phyloP scores from a whole-genome alignment of 2,329 filamentous ascomycete species.

The Shiraia bambusicola region DNA sequence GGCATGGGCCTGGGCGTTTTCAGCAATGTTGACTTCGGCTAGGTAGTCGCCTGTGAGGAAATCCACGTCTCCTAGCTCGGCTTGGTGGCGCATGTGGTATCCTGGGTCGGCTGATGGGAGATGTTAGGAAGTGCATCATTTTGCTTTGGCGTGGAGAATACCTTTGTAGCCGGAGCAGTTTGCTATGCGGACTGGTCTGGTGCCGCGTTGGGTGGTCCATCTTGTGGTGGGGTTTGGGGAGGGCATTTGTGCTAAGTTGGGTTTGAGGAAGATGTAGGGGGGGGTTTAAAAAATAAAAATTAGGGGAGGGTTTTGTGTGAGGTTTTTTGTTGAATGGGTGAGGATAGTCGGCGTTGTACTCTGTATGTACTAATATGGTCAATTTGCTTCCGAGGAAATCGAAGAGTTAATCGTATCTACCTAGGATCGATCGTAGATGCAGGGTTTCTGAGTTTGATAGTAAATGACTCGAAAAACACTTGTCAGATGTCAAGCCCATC shows the following conservation, averaged over 20 bases:
- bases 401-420: too few species aligned
- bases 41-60: constrained; percentile 48
- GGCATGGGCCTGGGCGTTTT: constrained; percentile 47
- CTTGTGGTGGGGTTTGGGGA: constrained; percentile 20
- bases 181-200: constrained; percentile 40
- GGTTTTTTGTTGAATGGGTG: too few species aligned
- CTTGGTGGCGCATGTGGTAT: constrained; percentile 41
- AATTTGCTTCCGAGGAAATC: too few species aligned
- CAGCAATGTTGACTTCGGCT: constrained; percentile 50
- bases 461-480: too few species aligned
- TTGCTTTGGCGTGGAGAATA: background rate
- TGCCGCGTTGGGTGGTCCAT: constrained; percentile 32
- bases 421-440: too few species aligned
- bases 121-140: background rate
- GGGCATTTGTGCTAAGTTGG: constrained; percentile 19
- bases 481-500: too few species aligned
- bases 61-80: constrained; percentile 41
- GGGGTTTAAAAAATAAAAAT: too few species aligned
- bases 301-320: too few species aligned
- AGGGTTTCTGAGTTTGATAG: too few species aligned
- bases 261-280: too few species aligned
- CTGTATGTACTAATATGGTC: too few species aligned
- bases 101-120: constrained; percentile 37
- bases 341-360: too few species aligned
- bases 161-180: constrained; percentile 44